Evolutionary conservation across 2,329 filamentous ascomycete genomes (phyloP).

Genomic region (Pestalotiopsis sp.): DNA sequence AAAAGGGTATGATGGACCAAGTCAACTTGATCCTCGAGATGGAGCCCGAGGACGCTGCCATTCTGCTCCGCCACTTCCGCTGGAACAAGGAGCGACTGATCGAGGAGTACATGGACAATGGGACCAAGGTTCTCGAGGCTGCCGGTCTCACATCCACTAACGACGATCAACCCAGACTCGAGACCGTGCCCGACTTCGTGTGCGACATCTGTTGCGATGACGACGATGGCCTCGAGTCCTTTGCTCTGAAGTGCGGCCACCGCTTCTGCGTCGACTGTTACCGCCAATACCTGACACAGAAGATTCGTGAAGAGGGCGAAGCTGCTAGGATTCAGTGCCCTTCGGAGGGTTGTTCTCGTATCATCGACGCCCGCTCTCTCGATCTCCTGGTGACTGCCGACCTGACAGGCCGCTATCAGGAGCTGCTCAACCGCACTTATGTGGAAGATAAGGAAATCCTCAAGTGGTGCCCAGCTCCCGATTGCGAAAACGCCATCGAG

Average conservation of each 20-base stretch:
- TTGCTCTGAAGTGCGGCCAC: constrained; percentile 93
- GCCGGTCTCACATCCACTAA: constrained; percentile 75
- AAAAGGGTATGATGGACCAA: constrained; percentile 83
- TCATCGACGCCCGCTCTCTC: constrained; percentile 87
- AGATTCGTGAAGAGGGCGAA: constrained; percentile 94
- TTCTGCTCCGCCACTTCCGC: constrained; percentile 82
- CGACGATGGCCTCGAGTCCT: constrained; percentile 71
- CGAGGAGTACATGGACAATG: constrained; percentile 92
- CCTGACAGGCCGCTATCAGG: constrained; percentile 68
- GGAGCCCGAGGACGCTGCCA: constrained; percentile 84
- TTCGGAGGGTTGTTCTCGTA: constrained; percentile 80
- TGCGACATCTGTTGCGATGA: constrained; percentile 99
- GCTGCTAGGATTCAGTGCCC: constrained; percentile 94
- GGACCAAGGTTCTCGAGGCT: constrained; percentile 76
- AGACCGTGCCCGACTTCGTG: constrained; percentile 72
- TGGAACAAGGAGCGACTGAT: constrained; percentile 98
- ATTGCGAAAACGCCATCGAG: constrained; percentile 90
- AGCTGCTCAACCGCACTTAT: constrained; percentile 87
- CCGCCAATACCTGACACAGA: constrained; percentile 84
- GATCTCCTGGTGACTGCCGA: constrained; percentile 69
- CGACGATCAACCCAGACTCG: constrained; percentile 64
- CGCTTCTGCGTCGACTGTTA: constrained; percentile 94
- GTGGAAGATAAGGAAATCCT: constrained; percentile 95
- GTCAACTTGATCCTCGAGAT: constrained; percentile 90
- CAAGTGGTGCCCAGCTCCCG: constrained; percentile 98